A percentile compares a stretch with the other conserved stretches of the same genome.
Conservation (phyloP, 345 rosid genomes). For the Arabidopsis arenosa region DNA sequence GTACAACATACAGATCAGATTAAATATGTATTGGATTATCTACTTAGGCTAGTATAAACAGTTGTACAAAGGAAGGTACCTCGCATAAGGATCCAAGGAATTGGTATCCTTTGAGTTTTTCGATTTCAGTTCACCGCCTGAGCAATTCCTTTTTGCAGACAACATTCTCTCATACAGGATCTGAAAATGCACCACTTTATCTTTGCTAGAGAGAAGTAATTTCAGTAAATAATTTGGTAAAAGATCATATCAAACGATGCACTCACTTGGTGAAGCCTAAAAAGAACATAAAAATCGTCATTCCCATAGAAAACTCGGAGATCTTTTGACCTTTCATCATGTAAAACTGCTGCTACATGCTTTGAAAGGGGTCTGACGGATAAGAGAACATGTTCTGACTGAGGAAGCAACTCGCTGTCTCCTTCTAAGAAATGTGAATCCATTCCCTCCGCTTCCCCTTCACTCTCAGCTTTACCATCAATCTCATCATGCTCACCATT, state of each 20-base stretch:
- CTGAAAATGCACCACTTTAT: constrained; percentile 47
- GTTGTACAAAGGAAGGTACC: constrained; percentile 50
- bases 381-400: constrained; percentile 63
- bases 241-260: constrained; percentile 21
- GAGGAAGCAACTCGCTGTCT: constrained; percentile 53
- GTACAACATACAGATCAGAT: constrained; percentile 27
- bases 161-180: constrained; percentile 80
- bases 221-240: neutral
- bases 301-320: constrained; percentile 80
- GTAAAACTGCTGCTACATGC: constrained; percentile 57
- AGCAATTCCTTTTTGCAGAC: constrained; percentile 71
- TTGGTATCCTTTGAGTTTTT: constrained; percentile 54
- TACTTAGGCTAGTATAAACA: neutral
- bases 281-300: constrained; percentile 86
- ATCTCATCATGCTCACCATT: constrained; percentile 71
- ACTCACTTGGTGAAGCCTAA: constrained; percentile 91
- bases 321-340: constrained; percentile 50
- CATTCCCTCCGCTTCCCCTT: constrained; percentile 71
- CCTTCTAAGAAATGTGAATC: constrained; percentile 61
- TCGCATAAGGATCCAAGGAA: constrained; percentile 69
- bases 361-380: constrained; percentile 83
- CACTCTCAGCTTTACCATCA: constrained; percentile 89
- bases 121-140: constrained; percentile 58
- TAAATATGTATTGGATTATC: neutral
- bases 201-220: neutral